Evolutionary conservation across 2,329 filamentous ascomycete species (phyloP), one percentile per base, ranked within the genome.

Genomic region (Fusarium xyrophilum): DNA sequence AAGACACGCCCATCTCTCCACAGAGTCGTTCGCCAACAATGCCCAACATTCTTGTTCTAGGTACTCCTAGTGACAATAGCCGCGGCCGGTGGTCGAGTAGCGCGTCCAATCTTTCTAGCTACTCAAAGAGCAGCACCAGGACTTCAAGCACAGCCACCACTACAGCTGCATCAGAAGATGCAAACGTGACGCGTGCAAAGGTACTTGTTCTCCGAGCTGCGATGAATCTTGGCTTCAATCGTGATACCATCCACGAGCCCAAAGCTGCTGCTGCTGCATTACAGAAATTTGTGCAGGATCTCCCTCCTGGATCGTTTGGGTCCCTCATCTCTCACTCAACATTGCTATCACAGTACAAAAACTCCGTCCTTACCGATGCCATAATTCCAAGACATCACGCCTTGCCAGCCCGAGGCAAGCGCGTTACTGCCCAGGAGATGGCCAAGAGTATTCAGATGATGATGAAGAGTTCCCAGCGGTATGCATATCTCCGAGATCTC

Each of bases 31-130:
- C 87, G 11, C 87, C 90, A 1, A 89, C 89, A 39, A 87, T 93
- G 56, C 94, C 93, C 9, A 96, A 97, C 74, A 97, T 97, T 71
- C 85, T 97, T 53, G 90, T 97, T 0, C 85, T 97, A 1, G 93
- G 93, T 5, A 91, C 93, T 7, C 85, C 83, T 35, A 85, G 83
- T 46, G 86, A 88, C 27, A 81, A 81, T 38, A 80, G 83, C n/a
- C 83, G 84, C 44, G 88, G 89, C 11, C 85, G 91, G 60, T 97
- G 93, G 93, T 93, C 92, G 2, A 96, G 92, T 76, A 91, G 88
- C 68, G 91, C 91, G 6, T 93, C 91, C 13, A 92, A 90, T 62
- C 82, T 95, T 28, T 96, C 92, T 4, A 88, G 89, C 62, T 94
- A 93, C 76, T 95, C 92, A 6, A 92, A 93, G 66, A 85, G 85